Evolutionary conservation across 2,329 filamentous ascomycete species (phyloP), one percentile per base, ranked within the genome.

Genomic region (Botrytis tulipae): DNA sequence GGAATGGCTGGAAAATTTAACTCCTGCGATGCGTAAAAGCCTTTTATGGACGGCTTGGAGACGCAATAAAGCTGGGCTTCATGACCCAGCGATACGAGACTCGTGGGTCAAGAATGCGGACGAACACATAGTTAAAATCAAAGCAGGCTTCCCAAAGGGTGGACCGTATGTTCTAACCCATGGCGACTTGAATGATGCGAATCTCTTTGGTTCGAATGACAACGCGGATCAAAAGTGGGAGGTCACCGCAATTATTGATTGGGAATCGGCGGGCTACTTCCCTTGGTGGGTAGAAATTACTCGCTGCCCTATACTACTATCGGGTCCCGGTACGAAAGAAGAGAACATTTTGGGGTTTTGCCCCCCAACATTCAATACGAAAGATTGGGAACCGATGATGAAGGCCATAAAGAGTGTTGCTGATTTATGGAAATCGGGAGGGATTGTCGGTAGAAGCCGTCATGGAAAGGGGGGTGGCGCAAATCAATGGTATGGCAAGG

Each of bases 11-110:
- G 66, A 68, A 57, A 54, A 57, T 25, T 54, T 68, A 29, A 57
- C 32, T 54, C 66, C 66, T 22, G 46, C 7, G 16, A 2, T 68
- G 2, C 66, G 66, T 18, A 68, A 57, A 68, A 1, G 3, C 2
- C 4, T 40, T 68, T 40, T 68, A n/a, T 9, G 1, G 0, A 10
- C 1, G 4, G 0, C 0, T n/a, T 68, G 65, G 44, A 0, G 0
- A 2, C 2, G 1, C 0, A 22, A 68, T 54, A 7, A 20, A 16
- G 1, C 7, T 68, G 46, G 35, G n/a, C 14, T 40, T n/a, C 0
- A 29, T 6, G 4, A 42, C 29, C 66, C 46, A 10, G 7, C 25
- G 16, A 16, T 1, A 9, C 66, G 66, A 42, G 32, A 29, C 14
- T 2, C 4, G 10, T 68, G 66, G 66, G 16, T 68, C 37, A 68